These are phyloP conservation scores for Plantago elongata DNA, from an alignment of 257 asterid species.

Conservation along the genomic window DNA sequence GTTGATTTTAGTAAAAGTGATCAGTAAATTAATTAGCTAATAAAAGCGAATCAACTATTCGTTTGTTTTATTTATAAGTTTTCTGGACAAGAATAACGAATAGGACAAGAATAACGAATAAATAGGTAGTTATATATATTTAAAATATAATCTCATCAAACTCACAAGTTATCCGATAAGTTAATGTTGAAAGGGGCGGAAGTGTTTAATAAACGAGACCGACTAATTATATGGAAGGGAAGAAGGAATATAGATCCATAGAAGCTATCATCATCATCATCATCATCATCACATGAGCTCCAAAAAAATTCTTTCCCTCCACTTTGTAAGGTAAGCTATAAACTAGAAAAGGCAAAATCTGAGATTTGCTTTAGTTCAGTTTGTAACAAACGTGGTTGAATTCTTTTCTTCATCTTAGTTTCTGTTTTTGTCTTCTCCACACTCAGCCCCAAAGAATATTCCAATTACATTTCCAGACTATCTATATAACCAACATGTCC, in stretches of 20 bases:
- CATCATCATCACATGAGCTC: not conserved
- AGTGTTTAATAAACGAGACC: too few relatives aligned
- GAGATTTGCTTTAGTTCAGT: conserved; percentile 16
- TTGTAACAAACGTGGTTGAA: conserved; percentile 17
- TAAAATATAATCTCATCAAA: too few relatives aligned
- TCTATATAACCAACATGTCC: conserved; percentile 30
- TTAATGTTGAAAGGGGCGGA: too few relatives aligned
- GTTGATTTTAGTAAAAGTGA: too few relatives aligned
- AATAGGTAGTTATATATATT: too few relatives aligned
- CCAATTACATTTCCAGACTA: conserved; percentile 30
- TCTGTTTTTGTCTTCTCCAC: conserved; percentile 30
- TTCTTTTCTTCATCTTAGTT: conserved; percentile 49
- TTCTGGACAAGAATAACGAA: too few relatives aligned
- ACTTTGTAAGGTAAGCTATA: conserved; percentile 5
- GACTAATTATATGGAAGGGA: conserved; percentile 22
- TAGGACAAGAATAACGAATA: too few relatives aligned
- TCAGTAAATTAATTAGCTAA: too few relatives aligned
- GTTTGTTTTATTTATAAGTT: too few relatives aligned
- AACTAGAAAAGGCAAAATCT: conserved; percentile 19
- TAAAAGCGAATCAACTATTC: too few relatives aligned
- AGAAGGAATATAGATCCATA: conserved; percentile 34
- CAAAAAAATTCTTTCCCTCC: conserved; percentile 29
- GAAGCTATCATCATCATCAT: conserved; percentile 4
- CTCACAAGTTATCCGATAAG: too few relatives aligned
- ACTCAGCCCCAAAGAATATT: conserved; percentile 56